Evolutionary conservation across 441 rosid species (phyloP).

Genomic region (Euphorbia celastroides): DNA sequence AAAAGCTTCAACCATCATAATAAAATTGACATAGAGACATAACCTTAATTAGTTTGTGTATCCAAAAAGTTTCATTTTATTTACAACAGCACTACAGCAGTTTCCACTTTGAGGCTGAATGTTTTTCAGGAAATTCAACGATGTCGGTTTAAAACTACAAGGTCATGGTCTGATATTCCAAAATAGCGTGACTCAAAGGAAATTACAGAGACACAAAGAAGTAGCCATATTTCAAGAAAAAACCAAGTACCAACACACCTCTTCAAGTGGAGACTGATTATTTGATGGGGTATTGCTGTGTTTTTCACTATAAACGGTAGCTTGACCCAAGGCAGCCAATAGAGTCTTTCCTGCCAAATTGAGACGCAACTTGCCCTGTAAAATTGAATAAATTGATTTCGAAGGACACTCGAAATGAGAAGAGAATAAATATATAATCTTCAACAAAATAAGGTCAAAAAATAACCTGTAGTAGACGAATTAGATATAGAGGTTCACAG

Average conservation of each 20-base stretch:
- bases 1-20: not conserved
- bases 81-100: not conserved
- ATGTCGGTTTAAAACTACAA: not conserved
- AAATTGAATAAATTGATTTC: constrained; percentile 21
- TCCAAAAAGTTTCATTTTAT: not conserved
- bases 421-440: not conserved
- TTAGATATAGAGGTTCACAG: constrained; percentile 84
- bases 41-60: not conserved
- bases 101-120: not conserved
- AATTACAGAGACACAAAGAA: not conserved
- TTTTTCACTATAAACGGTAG: constrained; percentile 65
- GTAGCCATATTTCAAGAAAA: no score
- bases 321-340: constrained; percentile 92
- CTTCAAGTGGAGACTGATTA: constrained; percentile 70
- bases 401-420: constrained; percentile 4
- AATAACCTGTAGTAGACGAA: constrained; percentile 88
- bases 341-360: constrained; percentile 79
- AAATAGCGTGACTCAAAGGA: not conserved
- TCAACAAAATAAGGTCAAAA: constrained; percentile 16
- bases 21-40: not conserved
- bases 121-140: no score
- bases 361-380: constrained; percentile 71
- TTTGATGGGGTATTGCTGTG: constrained; percentile 59
- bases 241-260: constrained; percentile 60
- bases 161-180: not conserved